Conservation (phyloP, 2,329 filamentous ascomycete genomes). For the Aspergillus novoparasiticus region DNA sequence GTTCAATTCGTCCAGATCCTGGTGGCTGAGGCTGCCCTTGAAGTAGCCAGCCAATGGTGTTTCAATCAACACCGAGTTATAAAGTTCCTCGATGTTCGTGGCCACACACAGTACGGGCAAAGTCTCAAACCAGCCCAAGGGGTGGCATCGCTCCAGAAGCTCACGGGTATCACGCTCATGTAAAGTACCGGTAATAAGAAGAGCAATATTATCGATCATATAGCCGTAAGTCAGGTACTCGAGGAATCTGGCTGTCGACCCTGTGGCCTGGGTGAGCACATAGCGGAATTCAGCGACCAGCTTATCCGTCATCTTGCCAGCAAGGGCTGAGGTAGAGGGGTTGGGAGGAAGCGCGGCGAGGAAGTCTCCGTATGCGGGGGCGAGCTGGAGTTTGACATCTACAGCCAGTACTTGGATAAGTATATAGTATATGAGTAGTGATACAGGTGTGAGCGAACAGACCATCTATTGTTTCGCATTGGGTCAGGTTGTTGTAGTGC, state of each 20-base stretch:
- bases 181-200: conserved; percentile 95
- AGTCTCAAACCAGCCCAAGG: conserved; percentile 97
- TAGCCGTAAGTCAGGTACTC: conserved; percentile 98
- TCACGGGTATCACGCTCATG: conserved; percentile 97
- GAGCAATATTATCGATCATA: conserved; percentile 99
- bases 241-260: conserved; percentile 91
- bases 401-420: conserved; percentile 10
- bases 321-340: conserved; percentile 92
- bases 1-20: conserved; percentile 97
- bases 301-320: conserved; percentile 95
- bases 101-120: conserved; percentile 97
- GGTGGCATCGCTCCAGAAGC: conserved; percentile 92
- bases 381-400: conserved; percentile 98
- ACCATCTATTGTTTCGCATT: conserved; percentile 98
- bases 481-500: conserved; percentile 93
- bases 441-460: conserved; percentile 32
- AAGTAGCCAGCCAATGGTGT: conserved; percentile 96
- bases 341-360: conserved; percentile 91
- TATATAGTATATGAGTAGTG: conserved; percentile 5
- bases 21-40: conserved; percentile 93
- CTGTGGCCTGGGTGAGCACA: conserved; percentile 88
- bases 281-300: conserved; percentile 97
- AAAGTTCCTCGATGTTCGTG: conserved; percentile 97
- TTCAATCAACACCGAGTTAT: conserved; percentile 97
- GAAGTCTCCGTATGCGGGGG: conserved; percentile 95